phyloP scores from a whole-genome alignment of 176 grass and related monocot genomes.

The Canna indica region DNA sequence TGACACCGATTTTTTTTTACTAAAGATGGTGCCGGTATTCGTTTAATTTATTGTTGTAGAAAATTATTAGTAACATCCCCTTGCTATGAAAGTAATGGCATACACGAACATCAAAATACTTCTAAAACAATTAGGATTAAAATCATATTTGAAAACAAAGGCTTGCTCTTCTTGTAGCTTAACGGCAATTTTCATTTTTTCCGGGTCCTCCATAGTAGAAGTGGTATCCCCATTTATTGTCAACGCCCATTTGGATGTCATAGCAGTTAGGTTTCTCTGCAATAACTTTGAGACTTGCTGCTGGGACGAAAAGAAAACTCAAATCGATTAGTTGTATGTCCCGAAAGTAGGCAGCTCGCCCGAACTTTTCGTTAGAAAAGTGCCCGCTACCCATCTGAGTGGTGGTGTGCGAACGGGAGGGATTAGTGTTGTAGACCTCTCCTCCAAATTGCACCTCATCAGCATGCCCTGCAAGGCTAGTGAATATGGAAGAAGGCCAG shows the following conservation, averaged over 20 bases:
- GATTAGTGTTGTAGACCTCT: neutral
- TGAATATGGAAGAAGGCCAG: neutral
- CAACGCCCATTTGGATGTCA: neutral
- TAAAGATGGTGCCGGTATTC: too few relatives aligned
- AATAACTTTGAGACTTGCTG: neutral
- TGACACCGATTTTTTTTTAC: too few relatives aligned
- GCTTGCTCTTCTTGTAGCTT: neutral
- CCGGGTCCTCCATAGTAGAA: slow-evolving; percentile 2
- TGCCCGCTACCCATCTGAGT: slow-evolving; percentile 5
- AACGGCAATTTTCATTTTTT: neutral
- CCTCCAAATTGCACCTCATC: neutral
- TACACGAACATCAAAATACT: too few relatives aligned
- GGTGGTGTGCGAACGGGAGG: neutral
- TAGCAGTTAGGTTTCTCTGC: too few relatives aligned
- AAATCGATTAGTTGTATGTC: neutral
- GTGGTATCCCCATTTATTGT: neutral
- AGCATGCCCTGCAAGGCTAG: neutral
- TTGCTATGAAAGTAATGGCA: too few relatives aligned
- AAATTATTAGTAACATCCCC: too few relatives aligned
- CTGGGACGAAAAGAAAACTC: neutral
- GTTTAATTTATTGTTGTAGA: too few relatives aligned
- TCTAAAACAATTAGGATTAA: too few relatives aligned
- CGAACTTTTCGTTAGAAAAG: neutral
- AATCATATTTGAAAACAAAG: too few relatives aligned
- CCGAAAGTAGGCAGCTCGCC: neutral